Base-by-base conservation (phyloP, 108 stramenopile species). In the Nitzschia palea region DNA sequence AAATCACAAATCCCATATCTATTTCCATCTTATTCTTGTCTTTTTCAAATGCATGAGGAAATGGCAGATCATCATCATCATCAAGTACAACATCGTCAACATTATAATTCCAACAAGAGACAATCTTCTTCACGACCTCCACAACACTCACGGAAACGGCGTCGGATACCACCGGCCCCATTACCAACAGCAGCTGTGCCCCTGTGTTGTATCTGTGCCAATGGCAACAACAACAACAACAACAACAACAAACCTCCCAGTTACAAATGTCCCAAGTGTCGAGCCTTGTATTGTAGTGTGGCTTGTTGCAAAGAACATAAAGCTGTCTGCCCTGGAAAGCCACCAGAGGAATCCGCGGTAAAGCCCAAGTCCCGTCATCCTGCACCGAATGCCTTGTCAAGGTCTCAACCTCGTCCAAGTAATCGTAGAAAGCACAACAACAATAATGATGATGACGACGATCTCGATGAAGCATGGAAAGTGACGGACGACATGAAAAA, bases 201-300 rank as follows among this genome's bases (percentile, higher is more conserved):
- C 4, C 30, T 25, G 10, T 73, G 71, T 63, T 54, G 27, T 33
- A 45, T 73, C 22, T 73, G 71, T 44, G 2, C n/a, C 31, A 36
- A 57, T n/a, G n/a, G n/a, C n/a, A n/a, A n/a, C n/a, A n/a, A n/a
- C 17, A 55, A 68, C 2, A 55, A 53, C 17, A 77, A 78, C n/a
- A n/a, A n/a, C 17, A 55, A 68, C 2, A 55, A 53, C 17, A 77
- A 78, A 48, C 55, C 50, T 33, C 74, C 71, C 54, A 88, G 80
- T 47, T 93, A 93, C 80, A 93, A 93, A 65, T 90, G 88, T 58
- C 91, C 91, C 29, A 89, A 90, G 71, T 93, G 91, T 57, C 76
- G 87, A 2, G 67, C 72, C 3, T 68, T 81, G 29, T 93, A 86
- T 63, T 93, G 91, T 67, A 85, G 80, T 53, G 86, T 93, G 25